phyloP scores from a whole-genome alignment of 2,329 filamentous ascomycete genomes.

The Verticillium albo-atrum region DNA sequence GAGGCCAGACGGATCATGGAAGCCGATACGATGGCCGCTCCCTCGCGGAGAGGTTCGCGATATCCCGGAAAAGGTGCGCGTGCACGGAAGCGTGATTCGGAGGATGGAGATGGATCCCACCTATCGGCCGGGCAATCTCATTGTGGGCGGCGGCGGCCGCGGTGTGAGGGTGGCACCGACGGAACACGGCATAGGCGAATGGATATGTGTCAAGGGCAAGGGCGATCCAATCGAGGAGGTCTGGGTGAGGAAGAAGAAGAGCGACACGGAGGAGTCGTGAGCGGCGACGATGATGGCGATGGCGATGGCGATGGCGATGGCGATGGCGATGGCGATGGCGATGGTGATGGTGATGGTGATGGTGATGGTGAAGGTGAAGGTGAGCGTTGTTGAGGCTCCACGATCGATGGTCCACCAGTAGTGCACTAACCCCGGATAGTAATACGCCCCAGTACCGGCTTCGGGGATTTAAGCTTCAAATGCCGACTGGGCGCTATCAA shows the following conservation, averaged over 20 bases:
- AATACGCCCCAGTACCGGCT: neutral
- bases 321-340: neutral
- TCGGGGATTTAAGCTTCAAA: neutral
- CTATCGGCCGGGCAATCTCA: constrained; percentile 76
- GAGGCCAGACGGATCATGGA: constrained; percentile 68
- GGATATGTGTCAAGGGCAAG: constrained; percentile 60
- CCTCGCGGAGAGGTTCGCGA: constrained; percentile 75
- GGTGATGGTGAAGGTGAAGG: neutral
- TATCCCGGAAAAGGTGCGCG: constrained; percentile 63
- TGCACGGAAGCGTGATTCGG: constrained; percentile 71
- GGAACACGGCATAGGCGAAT: constrained; percentile 64
- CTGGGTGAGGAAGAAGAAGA: constrained; percentile 42
- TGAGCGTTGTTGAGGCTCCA: neutral
- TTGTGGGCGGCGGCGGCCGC: constrained; percentile 72
- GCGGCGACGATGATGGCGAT: too few species aligned
- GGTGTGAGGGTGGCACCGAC: constrained; percentile 59
- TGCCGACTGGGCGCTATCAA: neutral
- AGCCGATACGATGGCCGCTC: constrained; percentile 74
- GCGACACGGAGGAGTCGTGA: neutral
- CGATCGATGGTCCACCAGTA: neutral
- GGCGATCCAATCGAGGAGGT: constrained; percentile 68
- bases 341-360: too few species aligned
- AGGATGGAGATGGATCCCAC: constrained; percentile 59
- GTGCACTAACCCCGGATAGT: neutral
- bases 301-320: neutral